Conservation (phyloP, 805 yeast species). For the Candida boleticola region DNA sequence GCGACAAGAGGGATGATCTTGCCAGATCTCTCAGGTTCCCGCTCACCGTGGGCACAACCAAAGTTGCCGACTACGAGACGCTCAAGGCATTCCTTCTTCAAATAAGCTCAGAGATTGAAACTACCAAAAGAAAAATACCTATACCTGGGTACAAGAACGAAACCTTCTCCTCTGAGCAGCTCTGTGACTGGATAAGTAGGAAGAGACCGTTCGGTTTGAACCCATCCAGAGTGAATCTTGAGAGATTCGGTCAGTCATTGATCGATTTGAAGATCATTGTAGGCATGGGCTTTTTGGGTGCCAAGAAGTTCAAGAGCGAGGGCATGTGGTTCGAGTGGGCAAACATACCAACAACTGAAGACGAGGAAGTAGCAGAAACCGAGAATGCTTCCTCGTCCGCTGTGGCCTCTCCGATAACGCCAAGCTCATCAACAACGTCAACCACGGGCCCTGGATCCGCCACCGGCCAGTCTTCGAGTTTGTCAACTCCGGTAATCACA, state of each 20-base stretch:
- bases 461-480: not conserved
- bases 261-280: slow-evolving; percentile 31
- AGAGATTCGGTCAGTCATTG: slow-evolving; percentile 39
- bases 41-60: slow-evolving; percentile 25
- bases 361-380: slow-evolving; percentile 20
- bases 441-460: not conserved
- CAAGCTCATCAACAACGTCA: not conserved
- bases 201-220: slow-evolving; percentile 29
- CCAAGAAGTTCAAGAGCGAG: slow-evolving; percentile 38
- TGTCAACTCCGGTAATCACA: not conserved
- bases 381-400: not conserved
- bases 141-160: slow-evolving; percentile 41
- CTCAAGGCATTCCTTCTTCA: slow-evolving; percentile 21
- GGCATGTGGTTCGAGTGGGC: slow-evolving; percentile 46
- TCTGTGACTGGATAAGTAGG: slow-evolving; percentile 26
- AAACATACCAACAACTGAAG: slow-evolving; percentile 16
- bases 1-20: not conserved
- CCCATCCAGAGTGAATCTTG: slow-evolving; percentile 36
- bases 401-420: not conserved
- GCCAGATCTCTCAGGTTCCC: slow-evolving; percentile 26
- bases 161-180: slow-evolving; percentile 37
- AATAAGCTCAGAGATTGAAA: slow-evolving; percentile 22
- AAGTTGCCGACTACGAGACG: slow-evolving; percentile 15
- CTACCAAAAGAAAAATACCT: slow-evolving; percentile 31
- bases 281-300: slow-evolving; percentile 30